Evolutionary conservation across 2,329 filamentous ascomycete species (phyloP), one percentile per base, ranked within the genome.

Genomic region (Ophiostoma populinum): DNA sequence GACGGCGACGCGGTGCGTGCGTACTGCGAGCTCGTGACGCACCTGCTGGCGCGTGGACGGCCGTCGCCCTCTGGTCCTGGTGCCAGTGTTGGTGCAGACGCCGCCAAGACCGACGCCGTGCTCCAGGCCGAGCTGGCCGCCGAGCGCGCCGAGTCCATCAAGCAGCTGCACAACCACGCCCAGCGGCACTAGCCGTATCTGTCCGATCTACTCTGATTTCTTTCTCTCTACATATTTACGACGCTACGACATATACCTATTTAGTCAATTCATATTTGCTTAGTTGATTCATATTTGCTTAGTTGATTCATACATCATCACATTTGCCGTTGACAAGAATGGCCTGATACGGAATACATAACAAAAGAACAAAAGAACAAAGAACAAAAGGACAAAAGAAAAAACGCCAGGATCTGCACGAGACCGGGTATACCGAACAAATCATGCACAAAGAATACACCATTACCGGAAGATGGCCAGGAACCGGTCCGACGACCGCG

Each of bases 1-100:
- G 64, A 65, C 38, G 69, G 69, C 20, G 68, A 75, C 43, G 71
- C 59, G 5, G 56, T 78, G 20, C 56, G 65, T 35, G 72, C 75
- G 50, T 78, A 72, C 46, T 65, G 63, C 31, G 66, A 69, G 41
- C 53, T 75, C 16, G 59, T 76, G 13, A 46, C 64, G 32, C 56
- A 62, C 37, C 51, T 72, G 22, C 54, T 72, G 16, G 52, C 52
- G 35, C 49, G 47, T 35, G 27, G 51, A 54, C 50, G 52, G 36
- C 36, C 48, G 47, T 35, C 24, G 52, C 54, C 49, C 52, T n/a
- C n/a, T n/a, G n/a, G n/a, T n/a, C n/a, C n/a, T n/a, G n/a, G n/a
- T n/a, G n/a, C n/a, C n/a, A n/a, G n/a, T n/a, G n/a, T n/a, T n/a
- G n/a, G n/a, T n/a, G n/a, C n/a, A n/a, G n/a, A n/a, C n/a, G n/a